Percentiles rank a stretch among this genome's conserved stretches.
Evolutionary conservation across 495 filamentous ascomycete species (phyloP).

Genomic region (Pyrenula massariospora): DNA sequence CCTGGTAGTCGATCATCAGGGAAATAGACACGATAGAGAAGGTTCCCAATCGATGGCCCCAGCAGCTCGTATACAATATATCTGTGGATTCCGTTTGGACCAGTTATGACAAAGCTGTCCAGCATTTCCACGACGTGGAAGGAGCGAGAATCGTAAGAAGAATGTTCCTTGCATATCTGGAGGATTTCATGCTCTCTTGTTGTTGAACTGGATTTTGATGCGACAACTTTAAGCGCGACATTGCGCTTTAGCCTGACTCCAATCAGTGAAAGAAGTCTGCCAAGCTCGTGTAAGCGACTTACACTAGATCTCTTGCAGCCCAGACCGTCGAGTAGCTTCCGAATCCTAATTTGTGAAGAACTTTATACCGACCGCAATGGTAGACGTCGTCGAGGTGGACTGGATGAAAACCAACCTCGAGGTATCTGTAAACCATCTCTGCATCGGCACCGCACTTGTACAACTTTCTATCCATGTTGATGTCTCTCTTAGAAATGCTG

Average conservation of each 20-base stretch:
- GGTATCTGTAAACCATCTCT: slow-evolving; percentile 20
- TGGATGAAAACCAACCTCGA: slow-evolving; percentile 31
- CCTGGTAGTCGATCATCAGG: slow-evolving; percentile 22
- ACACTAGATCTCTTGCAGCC: slow-evolving; percentile 29
- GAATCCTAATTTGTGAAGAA: slow-evolving; percentile 36
- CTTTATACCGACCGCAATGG: slow-evolving; percentile 25
- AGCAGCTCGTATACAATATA: slow-evolving; percentile 34
- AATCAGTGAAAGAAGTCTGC: slow-evolving; percentile 10
- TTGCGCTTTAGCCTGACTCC: slow-evolving; percentile 9
- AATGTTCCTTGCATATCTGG: slow-evolving; percentile 10
- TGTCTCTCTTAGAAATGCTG: too few relatives aligned
- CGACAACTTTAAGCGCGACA: slow-evolving; percentile 20
- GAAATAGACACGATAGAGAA: slow-evolving; percentile 15
- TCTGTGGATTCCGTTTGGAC: slow-evolving; percentile 33
- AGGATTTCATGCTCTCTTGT: slow-evolving; percentile 14
- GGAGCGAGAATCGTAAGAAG: slow-evolving; percentile 8
- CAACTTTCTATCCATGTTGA: background rate
- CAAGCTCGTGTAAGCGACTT: slow-evolving; percentile 2
- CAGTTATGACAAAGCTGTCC: slow-evolving; percentile 24
- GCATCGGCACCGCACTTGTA: slow-evolving; percentile 7
- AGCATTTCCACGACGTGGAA: slow-evolving; percentile 21
- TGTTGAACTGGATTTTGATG: slow-evolving; percentile 11
- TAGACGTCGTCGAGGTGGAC: slow-evolving; percentile 25
- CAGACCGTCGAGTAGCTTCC: slow-evolving; percentile 39
- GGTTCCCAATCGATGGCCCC: slow-evolving; percentile 23